Percentiles rank a stretch among this genome's conserved stretches.
phyloP scores from a whole-genome alignment of 768 basidiomycete genomes.

The Lactarius quietus region DNA sequence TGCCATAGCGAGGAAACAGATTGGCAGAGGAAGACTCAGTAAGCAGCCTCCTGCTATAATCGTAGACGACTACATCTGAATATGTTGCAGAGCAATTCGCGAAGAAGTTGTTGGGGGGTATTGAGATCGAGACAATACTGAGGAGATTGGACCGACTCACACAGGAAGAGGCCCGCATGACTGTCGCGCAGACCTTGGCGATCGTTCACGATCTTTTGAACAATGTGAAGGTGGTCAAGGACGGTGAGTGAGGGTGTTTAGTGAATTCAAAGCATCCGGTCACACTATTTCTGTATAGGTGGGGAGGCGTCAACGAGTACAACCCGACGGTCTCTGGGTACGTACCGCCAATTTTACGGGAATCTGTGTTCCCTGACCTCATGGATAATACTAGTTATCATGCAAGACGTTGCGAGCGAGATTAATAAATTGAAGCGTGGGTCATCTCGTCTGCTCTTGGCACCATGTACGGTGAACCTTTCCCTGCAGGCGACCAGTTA shows the following conservation, averaged over 20 bases:
- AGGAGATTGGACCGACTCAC: neutral
- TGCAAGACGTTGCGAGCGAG: neutral
- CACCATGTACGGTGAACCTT: neutral
- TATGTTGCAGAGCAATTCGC: neutral
- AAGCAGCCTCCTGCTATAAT: neutral
- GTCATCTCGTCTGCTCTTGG: neutral
- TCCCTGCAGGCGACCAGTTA: neutral
- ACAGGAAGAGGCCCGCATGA: neutral
- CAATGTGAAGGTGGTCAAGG: neutral
- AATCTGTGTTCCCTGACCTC: neutral
- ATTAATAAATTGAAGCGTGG: neutral
- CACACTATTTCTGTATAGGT: neutral
- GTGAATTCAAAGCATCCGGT: neutral
- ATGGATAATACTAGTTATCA: neutral
- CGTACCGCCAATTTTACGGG: neutral
- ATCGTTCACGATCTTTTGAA: neutral
- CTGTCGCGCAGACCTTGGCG: neutral
- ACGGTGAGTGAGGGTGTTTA: neutral
- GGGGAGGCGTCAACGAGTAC: neutral
- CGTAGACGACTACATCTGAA: neutral
- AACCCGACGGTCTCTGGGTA: neutral
- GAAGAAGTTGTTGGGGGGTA: neutral
- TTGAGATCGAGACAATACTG: neutral
- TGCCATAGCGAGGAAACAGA: conserved; percentile 1
- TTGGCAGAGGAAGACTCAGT: conserved; percentile 9